Evolutionary conservation across 345 rosid species (phyloP).

Genomic region (Eucalyptus urophylla): DNA sequence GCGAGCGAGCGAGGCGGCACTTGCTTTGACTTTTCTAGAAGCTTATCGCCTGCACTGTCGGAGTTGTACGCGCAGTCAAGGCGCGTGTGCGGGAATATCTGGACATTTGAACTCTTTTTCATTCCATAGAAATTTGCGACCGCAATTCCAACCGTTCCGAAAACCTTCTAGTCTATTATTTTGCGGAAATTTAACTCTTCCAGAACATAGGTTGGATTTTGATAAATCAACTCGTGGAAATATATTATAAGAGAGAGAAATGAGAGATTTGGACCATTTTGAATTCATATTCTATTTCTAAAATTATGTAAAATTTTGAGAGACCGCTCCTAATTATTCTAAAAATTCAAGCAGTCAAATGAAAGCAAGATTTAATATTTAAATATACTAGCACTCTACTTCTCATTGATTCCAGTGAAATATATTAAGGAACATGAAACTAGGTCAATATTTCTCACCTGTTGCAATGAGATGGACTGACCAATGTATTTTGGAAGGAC

Average conservation of each 20-base stretch:
- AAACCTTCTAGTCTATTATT: neutral
- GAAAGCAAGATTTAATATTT: rapidly evolving
- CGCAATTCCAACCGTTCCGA: neutral
- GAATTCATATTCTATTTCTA: too few relatives aligned
- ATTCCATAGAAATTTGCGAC: neutral
- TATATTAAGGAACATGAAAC: neutral
- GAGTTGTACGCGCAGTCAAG: neutral
- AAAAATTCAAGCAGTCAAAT: too few relatives aligned
- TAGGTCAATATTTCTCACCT: neutral
- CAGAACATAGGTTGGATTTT: neutral
- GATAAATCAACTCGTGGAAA: neutral
- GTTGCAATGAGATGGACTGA: neutral
- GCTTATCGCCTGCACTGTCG: neutral
- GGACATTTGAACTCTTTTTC: neutral
- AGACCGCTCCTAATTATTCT: rapidly evolving
- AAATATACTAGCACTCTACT: neutral
- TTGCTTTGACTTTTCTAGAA: neutral
- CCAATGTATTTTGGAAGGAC: neutral
- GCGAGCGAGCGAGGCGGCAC: neutral
- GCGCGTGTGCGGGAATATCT: neutral
- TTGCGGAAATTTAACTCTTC: neutral
- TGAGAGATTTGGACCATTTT: too few relatives aligned
- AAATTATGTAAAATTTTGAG: rapidly evolving
- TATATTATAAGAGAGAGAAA: neutral
- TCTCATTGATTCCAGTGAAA: neutral